Conservation (phyloP, 192 early-diverging fungal genomes). For the Hyaloraphidium curvatum region DNA sequence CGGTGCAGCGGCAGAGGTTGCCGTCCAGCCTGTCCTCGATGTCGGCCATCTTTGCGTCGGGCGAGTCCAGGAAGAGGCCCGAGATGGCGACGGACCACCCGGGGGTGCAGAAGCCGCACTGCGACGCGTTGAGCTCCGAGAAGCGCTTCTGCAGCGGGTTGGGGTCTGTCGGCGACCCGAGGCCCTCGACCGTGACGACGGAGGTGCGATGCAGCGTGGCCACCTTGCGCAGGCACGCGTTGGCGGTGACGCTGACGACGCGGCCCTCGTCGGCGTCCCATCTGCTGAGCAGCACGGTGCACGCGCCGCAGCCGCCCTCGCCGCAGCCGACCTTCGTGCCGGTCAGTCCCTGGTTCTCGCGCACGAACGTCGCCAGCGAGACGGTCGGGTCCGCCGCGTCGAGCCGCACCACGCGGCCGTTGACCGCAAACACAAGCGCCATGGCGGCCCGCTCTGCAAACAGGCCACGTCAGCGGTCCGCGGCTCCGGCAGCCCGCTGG, state of each 20-base stretch:
- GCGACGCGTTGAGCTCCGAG: constrained; percentile 44
- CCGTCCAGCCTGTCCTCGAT: constrained; percentile 71
- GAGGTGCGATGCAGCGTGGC: constrained; percentile 55
- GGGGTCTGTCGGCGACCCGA: constrained; percentile 41
- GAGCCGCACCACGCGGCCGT: too few relatives aligned
- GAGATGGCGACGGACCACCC: constrained; percentile 79
- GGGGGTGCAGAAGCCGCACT: constrained; percentile 82
- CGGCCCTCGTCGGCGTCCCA: too few relatives aligned
- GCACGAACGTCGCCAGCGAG: too few relatives aligned
- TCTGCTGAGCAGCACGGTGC: too few relatives aligned
- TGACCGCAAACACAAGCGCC: too few relatives aligned
- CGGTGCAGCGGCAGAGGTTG: constrained; percentile 76
- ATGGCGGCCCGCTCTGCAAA: too few relatives aligned
- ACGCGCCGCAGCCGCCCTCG: constrained; percentile 63
- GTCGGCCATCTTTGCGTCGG: constrained; percentile 37
- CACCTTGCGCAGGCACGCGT: constrained; percentile 51
- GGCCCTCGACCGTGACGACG: constrained; percentile 60
- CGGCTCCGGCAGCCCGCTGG: too few relatives aligned
- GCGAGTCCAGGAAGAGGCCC: constrained; percentile 49
- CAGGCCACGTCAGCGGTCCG: too few relatives aligned
- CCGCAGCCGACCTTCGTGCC: constrained; percentile 65
- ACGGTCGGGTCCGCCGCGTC: too few relatives aligned
- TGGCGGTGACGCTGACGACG: too few relatives aligned
- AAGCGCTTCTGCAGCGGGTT: constrained; percentile 62
- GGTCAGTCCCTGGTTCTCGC: too few relatives aligned